Evolutionary conservation across 805 yeast genomes (phyloP).

Genomic region (Candida saitoana): DNA sequence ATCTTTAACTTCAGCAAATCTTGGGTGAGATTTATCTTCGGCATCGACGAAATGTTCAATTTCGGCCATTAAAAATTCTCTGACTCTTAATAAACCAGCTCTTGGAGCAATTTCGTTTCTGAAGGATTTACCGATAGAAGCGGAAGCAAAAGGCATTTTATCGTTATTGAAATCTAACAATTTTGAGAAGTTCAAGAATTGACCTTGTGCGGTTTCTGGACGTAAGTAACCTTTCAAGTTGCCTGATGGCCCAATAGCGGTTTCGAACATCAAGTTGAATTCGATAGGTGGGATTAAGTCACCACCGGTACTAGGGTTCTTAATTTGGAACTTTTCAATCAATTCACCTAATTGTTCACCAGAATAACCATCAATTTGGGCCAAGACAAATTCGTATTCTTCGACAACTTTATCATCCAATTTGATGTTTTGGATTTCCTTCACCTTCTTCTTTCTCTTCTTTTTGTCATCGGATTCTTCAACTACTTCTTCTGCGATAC

Average conservation of each 20-base stretch:
- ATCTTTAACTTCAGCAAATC: slow-evolving; percentile 72
- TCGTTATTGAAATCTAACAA: slow-evolving; percentile 91
- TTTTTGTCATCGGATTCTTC: slow-evolving; percentile 67
- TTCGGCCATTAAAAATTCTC: slow-evolving; percentile 99
- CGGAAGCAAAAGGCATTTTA: slow-evolving; percentile 99
- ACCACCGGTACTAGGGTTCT: slow-evolving; percentile 88
- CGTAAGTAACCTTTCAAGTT: slow-evolving; percentile 90
- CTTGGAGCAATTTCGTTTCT: slow-evolving; percentile 99
- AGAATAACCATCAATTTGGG: slow-evolving; percentile 92
- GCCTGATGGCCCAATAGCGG: slow-evolving; percentile 99
- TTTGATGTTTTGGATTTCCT: slow-evolving; percentile 85
- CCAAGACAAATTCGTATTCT: slow-evolving; percentile 83
- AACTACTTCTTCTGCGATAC: slow-evolving; percentile 50
- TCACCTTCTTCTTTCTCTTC: slow-evolving; percentile 80
- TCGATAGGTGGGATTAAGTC: slow-evolving; percentile 85
- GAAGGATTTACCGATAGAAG: slow-evolving; percentile 97
- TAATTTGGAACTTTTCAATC: slow-evolving; percentile 76
- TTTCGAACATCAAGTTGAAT: slow-evolving; percentile 98
- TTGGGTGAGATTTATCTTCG: slow-evolving; percentile 72
- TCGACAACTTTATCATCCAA: slow-evolving; percentile 74
- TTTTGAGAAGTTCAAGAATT: slow-evolving; percentile 91
- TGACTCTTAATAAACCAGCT: slow-evolving; percentile 94
- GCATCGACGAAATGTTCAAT: slow-evolving; percentile 99
- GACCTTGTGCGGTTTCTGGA: slow-evolving; percentile 99
- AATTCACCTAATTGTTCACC: slow-evolving; percentile 90